Evolutionary conservation across 2,329 filamentous ascomycete genomes (phyloP).

Genomic region (Botrytis sinoallii): DNA sequence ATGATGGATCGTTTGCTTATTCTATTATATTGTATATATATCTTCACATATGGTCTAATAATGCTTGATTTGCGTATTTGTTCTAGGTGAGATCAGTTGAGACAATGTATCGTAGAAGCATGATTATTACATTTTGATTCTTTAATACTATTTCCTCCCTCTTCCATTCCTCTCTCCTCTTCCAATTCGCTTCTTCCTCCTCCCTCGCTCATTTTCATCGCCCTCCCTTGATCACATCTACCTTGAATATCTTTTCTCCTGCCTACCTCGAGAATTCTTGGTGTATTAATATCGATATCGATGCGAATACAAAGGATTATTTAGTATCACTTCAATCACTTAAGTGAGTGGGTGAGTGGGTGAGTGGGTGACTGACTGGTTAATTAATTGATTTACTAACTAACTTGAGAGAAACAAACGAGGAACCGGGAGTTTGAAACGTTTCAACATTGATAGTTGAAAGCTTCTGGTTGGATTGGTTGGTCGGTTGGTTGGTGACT

Average conservation of each 20-base stretch:
- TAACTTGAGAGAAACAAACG: background rate
- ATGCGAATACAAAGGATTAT: background rate
- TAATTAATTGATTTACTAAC: too few relatives aligned
- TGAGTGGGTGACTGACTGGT: background rate
- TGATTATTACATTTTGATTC: background rate
- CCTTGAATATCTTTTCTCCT: background rate
- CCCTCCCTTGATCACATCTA: too few relatives aligned
- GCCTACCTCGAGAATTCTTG: background rate
- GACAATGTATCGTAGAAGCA: background rate
- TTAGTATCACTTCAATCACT: background rate
- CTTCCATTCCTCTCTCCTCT: too few relatives aligned
- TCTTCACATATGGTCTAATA: background rate
- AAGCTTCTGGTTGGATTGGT: background rate
- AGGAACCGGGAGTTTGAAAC: background rate
- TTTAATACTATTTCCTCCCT: background rate
- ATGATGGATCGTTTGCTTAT: background rate
- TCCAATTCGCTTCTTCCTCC: background rate
- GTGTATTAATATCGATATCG: background rate
- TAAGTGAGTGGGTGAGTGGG: rapidly evolving
- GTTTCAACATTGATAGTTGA: background rate
- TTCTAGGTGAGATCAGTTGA: background rate
- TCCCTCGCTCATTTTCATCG: background rate
- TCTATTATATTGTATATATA: background rate
- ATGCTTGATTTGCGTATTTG: background rate
- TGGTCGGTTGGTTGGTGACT: too few relatives aligned